Base-by-base conservation (phyloP, 495 filamentous ascomycete species). In the Talaromyces borbonicus region DNA sequence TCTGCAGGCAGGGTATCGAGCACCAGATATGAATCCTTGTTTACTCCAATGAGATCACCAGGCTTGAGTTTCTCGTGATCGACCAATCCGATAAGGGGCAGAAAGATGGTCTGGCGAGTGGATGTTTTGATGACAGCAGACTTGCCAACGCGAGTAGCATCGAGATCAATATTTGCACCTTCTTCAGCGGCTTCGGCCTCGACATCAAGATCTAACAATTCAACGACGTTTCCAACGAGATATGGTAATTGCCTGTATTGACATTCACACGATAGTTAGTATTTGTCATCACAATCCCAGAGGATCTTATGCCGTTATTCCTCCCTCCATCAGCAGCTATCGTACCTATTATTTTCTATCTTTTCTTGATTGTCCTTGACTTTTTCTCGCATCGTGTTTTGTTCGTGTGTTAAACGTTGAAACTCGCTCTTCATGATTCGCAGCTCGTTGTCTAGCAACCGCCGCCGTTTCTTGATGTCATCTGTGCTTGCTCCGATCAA, bases 41-140 rank as follows among this genome's bases (percentile, higher is more conserved):
- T 96, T 33, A 99, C 88, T 66, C 92, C 92, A 50, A 99, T 97
- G 30, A 99, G 77, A 60, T 99, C 92, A 55, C 82, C 90, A 4
- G 92, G 92, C 68, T 89, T 92, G 35, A 99, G 78, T 55, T 84
- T 83, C 51, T 94, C 79, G 40, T 92, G 87, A 57, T 99, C 92
- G 38, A 99, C 92, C 14, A 99, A 81, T 51, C 92, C 92, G 55
- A 99, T 97, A 50, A 99, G 82, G 19, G 92, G 92, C 23, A 99
- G 76, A 75, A 97, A 99, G 64, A 99, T 99, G 36, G 92, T 99
- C 68, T 99, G 92, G 48, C 92, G 77, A 12, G 92, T 99, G 8
- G 90, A 96, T n/a, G 92, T 99, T 68, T 99, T 99, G 77, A 99
- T 97, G 59, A 99, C 93, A 31, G 93, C 92, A 5, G 90, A 96